Base-by-base conservation (phyloP, 306 rosid species). In the Vigna reflexopilosa region DNA sequence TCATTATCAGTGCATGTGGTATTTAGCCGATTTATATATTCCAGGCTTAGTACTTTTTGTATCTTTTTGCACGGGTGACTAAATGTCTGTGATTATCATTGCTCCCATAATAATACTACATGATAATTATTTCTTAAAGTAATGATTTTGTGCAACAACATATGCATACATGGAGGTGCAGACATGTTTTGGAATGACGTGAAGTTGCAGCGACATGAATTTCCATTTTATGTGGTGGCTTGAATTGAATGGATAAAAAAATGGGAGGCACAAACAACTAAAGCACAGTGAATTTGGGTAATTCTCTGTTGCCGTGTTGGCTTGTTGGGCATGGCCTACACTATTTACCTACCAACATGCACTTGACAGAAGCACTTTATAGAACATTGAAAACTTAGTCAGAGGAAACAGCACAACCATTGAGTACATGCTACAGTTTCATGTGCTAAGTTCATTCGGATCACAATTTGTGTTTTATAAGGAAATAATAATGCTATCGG, bases 241-340 rank as follows among this genome's bases (percentile, higher is more conserved):
- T 77, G 48, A 50, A 71, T 67, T 67, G 51, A 79, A 34, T 51
- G 26, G 67, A 68, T 76, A 26, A 69, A 63, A 40, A 70, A 44
- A 73, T 16, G 44, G 28, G 6, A 52, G 62, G 73, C 78, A 73
- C 76, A 17, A 57, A 45, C 16, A 62, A 50, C 70, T 51, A 73
- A 22, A 70, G 76, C 56, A 73, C 84, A 22, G 70, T 76, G 54
- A 82, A 71, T 80, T 70, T 83, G 32, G 58, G 69, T 49, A 30
- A 44, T 62, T 47, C 76, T 69, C 85, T 84, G 85, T 64, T 66
- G 2, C 26, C 28, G 67, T 78, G 85, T 55, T 81, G 55, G 71
- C 24, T 76, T 79, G 86, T 69, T 82, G 87, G 83, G 79, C 81
- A 80, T 86, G 96, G 42, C 84, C 86, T 85, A 61, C 85, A 45